Evolutionary conservation across 2,329 filamentous ascomycete species (phyloP).

Genomic region (Paramyrothecium sp.): DNA sequence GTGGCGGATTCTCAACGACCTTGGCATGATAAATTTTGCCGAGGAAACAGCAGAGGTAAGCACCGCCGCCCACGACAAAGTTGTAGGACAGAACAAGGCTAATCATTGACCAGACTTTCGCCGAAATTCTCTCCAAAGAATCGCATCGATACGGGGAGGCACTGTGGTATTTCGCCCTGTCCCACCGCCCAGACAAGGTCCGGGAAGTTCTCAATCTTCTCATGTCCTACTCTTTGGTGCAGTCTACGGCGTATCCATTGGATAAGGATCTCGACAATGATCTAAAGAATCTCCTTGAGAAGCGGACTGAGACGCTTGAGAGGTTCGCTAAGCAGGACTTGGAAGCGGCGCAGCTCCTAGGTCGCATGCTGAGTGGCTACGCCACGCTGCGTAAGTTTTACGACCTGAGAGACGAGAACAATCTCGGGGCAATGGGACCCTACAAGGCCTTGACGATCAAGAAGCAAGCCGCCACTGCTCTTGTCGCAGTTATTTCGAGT

Average conservation of each 20-base stretch:
- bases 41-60: constrained; percentile 79
- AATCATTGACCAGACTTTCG: constrained; percentile 64
- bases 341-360: constrained; percentile 79
- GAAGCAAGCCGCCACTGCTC: constrained; percentile 67
- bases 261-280: constrained; percentile 69
- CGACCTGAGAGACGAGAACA: constrained; percentile 68
- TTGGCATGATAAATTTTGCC: constrained; percentile 77
- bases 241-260: constrained; percentile 78
- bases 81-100: constrained; percentile 15
- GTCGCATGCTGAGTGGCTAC: constrained; percentile 86
- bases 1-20: constrained; percentile 71
- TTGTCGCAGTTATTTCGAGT: constrained; percentile 81
- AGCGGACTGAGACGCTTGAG: constrained; percentile 70
- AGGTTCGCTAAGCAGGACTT: constrained; percentile 72
- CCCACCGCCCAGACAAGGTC: constrained; percentile 75
- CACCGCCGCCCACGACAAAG: constrained; percentile 6
- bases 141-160: constrained; percentile 82
- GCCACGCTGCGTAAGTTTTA: constrained; percentile 90
- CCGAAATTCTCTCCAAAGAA: constrained; percentile 70
- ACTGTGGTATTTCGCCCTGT: constrained; percentile 86
- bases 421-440: constrained; percentile 23
- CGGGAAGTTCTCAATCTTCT: constrained; percentile 83
- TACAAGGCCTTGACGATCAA: constrained; percentile 57
- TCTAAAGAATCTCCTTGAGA: constrained; percentile 66
- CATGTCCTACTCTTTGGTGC: constrained; percentile 81